Evolutionary conservation across 352 stramenopile genomes (phyloP), one percentile per base, ranked within the genome.

Genomic region (Pythium phragmitis): DNA sequence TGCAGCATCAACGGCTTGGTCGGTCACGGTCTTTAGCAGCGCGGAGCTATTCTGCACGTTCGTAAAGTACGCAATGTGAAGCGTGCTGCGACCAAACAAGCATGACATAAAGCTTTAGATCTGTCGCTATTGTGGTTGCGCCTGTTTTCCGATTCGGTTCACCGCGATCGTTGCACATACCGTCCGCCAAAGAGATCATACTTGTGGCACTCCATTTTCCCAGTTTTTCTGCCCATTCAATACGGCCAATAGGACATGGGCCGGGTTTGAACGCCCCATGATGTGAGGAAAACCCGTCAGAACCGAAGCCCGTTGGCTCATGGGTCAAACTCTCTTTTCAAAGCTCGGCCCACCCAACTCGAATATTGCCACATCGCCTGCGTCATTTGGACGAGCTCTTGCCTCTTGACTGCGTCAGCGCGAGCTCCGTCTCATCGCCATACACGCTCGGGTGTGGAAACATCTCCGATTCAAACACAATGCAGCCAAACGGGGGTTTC

Each of bases 61-160:
- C 56, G 72, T 82, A 60, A 85, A 94, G 64, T 84, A 89, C 5
- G 71, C 84, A 23, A 85, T 69, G 57, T 94, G 84, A 7, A 94
- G 77, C 60, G 79, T 89, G 43, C 86, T 92, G 58, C 6, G 16
- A 2, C 3, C 1, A 48, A 39, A 65, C 0, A 5, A 36, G 2
- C 16, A 61, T 23, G 12, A 45, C 7, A 39, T 0, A 13, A 49
- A 43, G 19, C 47, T 11, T 41, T 28, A 47, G 16, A 34, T 47
- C n/a, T 3, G 37, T 11, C 17, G 17, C 34, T 47, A 57, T 42
- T 16, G 37, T 9, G 43, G 52, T 17, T 36, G 33, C n/a, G 13
- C n/a, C 30, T 13, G 36, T 14, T 39, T 41, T 34, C n/a, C 23
- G 36, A 16, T 49, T 42, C 33, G 2, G 2, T 23, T 17, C 26